Base-by-base conservation (phyloP, 2,329 filamentous ascomycete genomes). In the Xylaria sp. region DNA sequence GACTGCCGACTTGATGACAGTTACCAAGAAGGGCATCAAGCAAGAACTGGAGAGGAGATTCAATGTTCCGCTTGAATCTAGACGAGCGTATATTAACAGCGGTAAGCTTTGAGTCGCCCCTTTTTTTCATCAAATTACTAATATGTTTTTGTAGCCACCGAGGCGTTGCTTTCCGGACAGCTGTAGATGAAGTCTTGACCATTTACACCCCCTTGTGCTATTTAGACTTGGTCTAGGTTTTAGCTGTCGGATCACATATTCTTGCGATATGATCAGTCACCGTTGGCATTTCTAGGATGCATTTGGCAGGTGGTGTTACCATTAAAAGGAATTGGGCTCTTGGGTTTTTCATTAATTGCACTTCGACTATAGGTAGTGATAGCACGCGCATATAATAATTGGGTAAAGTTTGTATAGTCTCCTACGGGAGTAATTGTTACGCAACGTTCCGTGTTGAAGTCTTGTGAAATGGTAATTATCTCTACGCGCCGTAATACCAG, bases 11-110 rank as follows among this genome's bases (percentile, higher is more conserved):
- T 83, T 99, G 77, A 99, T 99, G 96, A 94, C 89, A 4, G 93
- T 99, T 51, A 99, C 96, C 73, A 99, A 99, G 89, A 99, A 99
- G 89, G 93, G 92, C 75, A 92, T 99, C 81, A 98, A 98, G 87
- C 83, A 88, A 74, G 96, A 99, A 83, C 83, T 99, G 66, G 96
- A 99, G 86, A 89, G 90, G 77, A 88, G 94, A 71, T 99, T 99
- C 77, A 93, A 92, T 70, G 90, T 97, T 71, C 88, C 90, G 67
- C 87, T 99, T 67, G 94, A 98, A 79, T 85, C 90, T 63, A 97
- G 93, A 87, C 91, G 94, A 81, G 89, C 93, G 66, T 99, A 97
- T 81, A 98, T 99, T 79, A 94, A 94, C 80, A 94, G 90, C 83
- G 92, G 92, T 95, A 90, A 83, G 91, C 88, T 72, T 49, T 15